Base-by-base conservation (phyloP, 2,329 filamentous ascomycete species). In the Amphichorda felina region DNA sequence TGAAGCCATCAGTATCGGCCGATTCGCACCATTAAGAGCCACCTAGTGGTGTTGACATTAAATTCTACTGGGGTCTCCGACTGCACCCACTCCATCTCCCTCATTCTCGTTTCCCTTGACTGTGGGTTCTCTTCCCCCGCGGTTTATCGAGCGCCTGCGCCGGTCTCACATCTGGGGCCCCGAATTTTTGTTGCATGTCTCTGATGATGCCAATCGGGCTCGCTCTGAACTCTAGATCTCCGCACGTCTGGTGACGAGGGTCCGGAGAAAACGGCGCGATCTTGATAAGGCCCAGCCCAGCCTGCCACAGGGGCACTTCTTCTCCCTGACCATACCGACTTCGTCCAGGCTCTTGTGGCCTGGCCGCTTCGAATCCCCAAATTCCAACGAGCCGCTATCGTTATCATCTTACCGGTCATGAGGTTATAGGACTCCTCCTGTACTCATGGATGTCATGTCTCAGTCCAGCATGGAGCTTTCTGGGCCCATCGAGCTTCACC, bases 401-500 rank as follows among this genome's bases (percentile, higher is more conserved):
- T n/a, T 24, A 24, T n/a, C 13, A 6, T 29, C 27, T 6, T 29
- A n/a, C 27, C 27, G 27, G 27, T 22, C 24, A 35, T 35, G 33
- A 26, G 33, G n/a, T 26, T 9, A 16, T 16, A 25, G 8, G 15
- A 7, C 5, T 5, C 4, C 18, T 7, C 14, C 27, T 29, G 6
- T n/a, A 24, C 33, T 19, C 33, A 43, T 43, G 37, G 44, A 41
- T 35, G 30, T 38, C 38, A 15, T 37, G 33, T 33, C 41, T 42
- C 40, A 22, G 19, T 8, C 36, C 25, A 40, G 43, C 11, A 53
- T 56, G 47, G 52, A 50, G 29, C 42, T 43, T 34, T 45, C 42
- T 25, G 41, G 44, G 27, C 45, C 48, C 13, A 43, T 50, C 33
- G 56, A 57, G 35, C 41, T 50, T 15, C 52, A 61, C 15, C 54